Percentiles rank a stretch among this genome's conserved stretches.
These are phyloP conservation scores for Cladosporium sp. DNA, from an alignment of 2,329 filamentous ascomycete genomes.

Conservation along the genomic window DNA sequence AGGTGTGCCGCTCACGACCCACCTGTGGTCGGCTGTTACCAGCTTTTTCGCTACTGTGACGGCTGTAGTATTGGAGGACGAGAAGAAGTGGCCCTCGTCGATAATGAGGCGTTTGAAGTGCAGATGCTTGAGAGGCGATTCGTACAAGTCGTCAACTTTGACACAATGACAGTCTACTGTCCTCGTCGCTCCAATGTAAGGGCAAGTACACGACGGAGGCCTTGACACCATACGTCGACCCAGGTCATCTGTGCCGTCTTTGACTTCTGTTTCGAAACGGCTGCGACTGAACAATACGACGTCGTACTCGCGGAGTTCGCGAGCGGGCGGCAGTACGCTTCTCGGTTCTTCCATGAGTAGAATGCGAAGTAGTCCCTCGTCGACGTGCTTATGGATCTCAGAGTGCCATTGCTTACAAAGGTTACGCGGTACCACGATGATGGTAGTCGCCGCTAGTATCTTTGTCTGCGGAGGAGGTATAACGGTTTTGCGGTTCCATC, in stretches of 20 bases:
- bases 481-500: constrained; percentile 40
- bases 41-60: constrained; percentile 52
- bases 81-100: constrained; percentile 86
- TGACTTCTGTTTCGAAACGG: constrained; percentile 66
- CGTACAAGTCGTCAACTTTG: constrained; percentile 39
- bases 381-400: constrained; percentile 76
- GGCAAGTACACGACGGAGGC: constrained; percentile 30
- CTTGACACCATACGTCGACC: constrained; percentile 35
- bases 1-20: constrained; percentile 89
- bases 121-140: constrained; percentile 63
- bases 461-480: constrained; percentile 47
- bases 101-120: constrained; percentile 88
- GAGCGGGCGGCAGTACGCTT: constrained; percentile 52
- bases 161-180: constrained; percentile 44
- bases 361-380: constrained; percentile 52
- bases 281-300: constrained; percentile 72
- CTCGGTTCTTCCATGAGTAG: constrained; percentile 56
- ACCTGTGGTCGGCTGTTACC: constrained; percentile 63
- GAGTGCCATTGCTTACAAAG: constrained; percentile 78
- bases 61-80: constrained; percentile 60
- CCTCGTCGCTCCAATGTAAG: constrained; percentile 43
- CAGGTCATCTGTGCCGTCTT: constrained; percentile 44
- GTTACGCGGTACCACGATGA: constrained; percentile 80
- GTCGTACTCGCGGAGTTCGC: constrained; percentile 64
- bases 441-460: constrained; percentile 62